Evolutionary conservation across 495 filamentous ascomycete genomes (phyloP).

Genomic region (Hypoxylon rickii): DNA sequence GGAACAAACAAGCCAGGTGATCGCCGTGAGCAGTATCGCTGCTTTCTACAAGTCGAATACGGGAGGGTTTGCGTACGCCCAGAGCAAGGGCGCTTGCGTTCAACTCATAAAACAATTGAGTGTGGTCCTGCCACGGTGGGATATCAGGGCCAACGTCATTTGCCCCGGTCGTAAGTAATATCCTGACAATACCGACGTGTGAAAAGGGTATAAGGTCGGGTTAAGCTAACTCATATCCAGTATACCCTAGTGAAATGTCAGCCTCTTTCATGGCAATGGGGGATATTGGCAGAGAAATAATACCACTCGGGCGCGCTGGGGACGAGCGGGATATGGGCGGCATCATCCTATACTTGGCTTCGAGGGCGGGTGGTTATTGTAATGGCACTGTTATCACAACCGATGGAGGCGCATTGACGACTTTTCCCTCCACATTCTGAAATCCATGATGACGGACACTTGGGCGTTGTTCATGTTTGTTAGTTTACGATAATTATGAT

Average conservation of each 20-base stretch:
- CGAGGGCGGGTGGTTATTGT: slow-evolving; percentile 64
- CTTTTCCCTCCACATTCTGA: slow-evolving; percentile 60
- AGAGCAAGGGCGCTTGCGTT: slow-evolving; percentile 66
- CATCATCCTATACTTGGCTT: slow-evolving; percentile 63
- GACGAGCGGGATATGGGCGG: slow-evolving; percentile 66
- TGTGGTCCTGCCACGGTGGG: slow-evolving; percentile 56
- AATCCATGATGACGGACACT: background rate
- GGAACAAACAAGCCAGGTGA: slow-evolving; percentile 62
- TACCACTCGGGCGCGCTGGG: slow-evolving; percentile 57
- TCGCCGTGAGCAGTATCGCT: slow-evolving; percentile 67
- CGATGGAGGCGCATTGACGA: slow-evolving; percentile 64
- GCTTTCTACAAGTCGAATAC: slow-evolving; percentile 60
- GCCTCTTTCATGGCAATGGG: slow-evolving; percentile 46
- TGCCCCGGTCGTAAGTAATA: slow-evolving; percentile 64
- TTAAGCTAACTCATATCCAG: slow-evolving; percentile 35
- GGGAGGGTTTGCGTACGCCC: slow-evolving; percentile 62
- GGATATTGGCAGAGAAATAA: slow-evolving; percentile 38
- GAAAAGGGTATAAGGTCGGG: background rate
- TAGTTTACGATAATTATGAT: too few relatives aligned
- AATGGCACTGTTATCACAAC: slow-evolving; percentile 63
- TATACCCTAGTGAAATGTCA: slow-evolving; percentile 70
- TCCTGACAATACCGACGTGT: background rate
- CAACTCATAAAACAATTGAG: slow-evolving; percentile 68
- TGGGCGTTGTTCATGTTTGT: too few relatives aligned
- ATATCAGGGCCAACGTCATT: slow-evolving; percentile 68